phyloP scores from a whole-genome alignment of 2,329 filamentous ascomycete genomes.

The Curvularia verruculosa region DNA sequence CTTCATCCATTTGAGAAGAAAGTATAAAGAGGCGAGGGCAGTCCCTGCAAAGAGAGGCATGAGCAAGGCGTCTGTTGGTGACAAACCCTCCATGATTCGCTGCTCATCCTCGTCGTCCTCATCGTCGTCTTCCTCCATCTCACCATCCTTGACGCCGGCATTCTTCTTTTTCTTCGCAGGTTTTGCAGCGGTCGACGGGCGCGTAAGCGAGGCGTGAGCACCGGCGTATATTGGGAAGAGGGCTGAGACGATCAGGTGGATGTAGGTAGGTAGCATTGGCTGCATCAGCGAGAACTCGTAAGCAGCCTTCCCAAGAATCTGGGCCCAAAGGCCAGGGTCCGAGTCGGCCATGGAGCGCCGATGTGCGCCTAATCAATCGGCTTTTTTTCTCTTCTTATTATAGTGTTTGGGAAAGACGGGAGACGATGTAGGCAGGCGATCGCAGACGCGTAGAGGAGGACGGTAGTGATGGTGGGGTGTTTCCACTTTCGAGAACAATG shows the following conservation, averaged over 20 bases:
- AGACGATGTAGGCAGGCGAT: not conserved
- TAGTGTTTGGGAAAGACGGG: not conserved
- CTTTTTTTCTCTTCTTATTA: not conserved
- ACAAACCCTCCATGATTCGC: slow-evolving; percentile 70
- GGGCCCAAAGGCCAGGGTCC: slow-evolving; percentile 39
- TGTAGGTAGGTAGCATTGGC: slow-evolving; percentile 60
- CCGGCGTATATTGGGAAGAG: slow-evolving; percentile 84
- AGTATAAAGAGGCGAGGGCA: slow-evolving; percentile 78
- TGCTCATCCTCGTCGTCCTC: slow-evolving; percentile 60
- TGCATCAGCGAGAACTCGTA: slow-evolving; percentile 53
- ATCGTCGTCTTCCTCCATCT: slow-evolving; percentile 49
- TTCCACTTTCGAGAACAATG: not conserved
- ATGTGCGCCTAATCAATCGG: not conserved
- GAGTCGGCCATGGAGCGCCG: slow-evolving; percentile 34
- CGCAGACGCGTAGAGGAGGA: not conserved
- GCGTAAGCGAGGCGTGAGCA: slow-evolving; percentile 81
- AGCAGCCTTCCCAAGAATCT: slow-evolving; percentile 41
- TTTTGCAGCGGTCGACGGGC: slow-evolving; percentile 78
- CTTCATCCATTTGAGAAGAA: slow-evolving; percentile 85
- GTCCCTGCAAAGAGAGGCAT: slow-evolving; percentile 79
- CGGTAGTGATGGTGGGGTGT: not conserved
- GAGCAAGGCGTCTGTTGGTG: slow-evolving; percentile 79
- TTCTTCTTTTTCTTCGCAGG: slow-evolving; percentile 60
- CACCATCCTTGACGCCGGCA: slow-evolving; percentile 50
- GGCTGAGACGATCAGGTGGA: slow-evolving; percentile 70